Evolutionary conservation across 306 rosid species (phyloP), one percentile per base, ranked within the genome.

Genomic region (Potentilla sterilis): DNA sequence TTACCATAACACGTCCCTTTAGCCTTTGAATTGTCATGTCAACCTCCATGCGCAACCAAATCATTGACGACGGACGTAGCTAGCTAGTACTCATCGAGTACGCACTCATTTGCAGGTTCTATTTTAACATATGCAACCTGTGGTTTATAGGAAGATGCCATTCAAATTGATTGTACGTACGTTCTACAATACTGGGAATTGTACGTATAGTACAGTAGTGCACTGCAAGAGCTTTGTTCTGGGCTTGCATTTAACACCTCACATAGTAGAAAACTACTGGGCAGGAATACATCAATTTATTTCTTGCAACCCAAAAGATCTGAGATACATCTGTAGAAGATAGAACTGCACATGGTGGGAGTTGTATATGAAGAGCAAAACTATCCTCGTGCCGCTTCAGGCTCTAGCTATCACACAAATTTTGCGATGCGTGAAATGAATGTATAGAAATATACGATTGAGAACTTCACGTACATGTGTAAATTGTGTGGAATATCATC

Each of bases 1-100:
- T 84, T 71, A 43, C 54, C 68, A 66, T 79, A 91, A 87, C 43
- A 79, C 68, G 94, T 87, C 95, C 44, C 80, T 84, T 77, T 86
- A 68, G 69, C n/a, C 37, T 59, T 74, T 43, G n/a, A n/a, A n/a
- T n/a, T n/a, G 76, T 83, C 86, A 81, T 77, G 64, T 85, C 84
- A 75, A 74, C 68, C 72, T 79, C 74, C 80, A 62, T 21, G 65
- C 65, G 65, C 38, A 12, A 15, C 35, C 41, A 21, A 82, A 81
- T 82, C 55, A 77, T 76, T 70, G 32, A 69, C 46, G 54, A 67
- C 54, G 12, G 2, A 19, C 19, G 9, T 4, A 8, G 51, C n/a
- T 3, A 41, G 4, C 18, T 22, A 43, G 9, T 43, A 41, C 47
- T 12, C 19, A 10, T 5, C 6, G 37, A 59, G 37, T 58, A 37